Evolutionary conservation across 177 flowering plant species (phyloP), one percentile per base, ranked within the genome.

Genomic region (Telopea speciosissima): DNA sequence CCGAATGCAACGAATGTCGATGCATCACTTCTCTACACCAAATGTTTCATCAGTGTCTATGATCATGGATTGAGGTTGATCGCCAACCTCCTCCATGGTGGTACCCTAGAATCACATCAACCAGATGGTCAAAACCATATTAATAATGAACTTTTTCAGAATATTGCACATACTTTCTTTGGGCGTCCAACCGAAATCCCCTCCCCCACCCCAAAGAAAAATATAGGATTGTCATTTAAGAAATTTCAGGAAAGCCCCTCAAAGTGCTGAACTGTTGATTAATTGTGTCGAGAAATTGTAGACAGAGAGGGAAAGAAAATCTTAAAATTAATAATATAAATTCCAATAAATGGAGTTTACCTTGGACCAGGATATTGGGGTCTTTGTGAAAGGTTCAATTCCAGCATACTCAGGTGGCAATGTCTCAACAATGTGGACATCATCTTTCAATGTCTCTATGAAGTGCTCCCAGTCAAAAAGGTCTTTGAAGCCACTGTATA

Each of bases 311-410:
- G 2, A 5, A 49, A 49, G 54, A 6, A 49, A 12, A 12, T 49
- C 17, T 49, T 19, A 49, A 16, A 49, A 13, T 10, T 49, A 49
- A 49, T 49, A 12, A 49, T 2, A 49, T 49, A 49, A 49, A 33
- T 9, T 25, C 36, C 24, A 54, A 64, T 5, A 64, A 68, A 66
- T 5, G 44, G 58, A 26, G 16, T 12, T 49, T 23, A 96, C 99
- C 99, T 96, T 93, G 36, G 99, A 96, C 99, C 99, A 96, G 71
- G 99, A 96, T 74, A 96, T 83, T 24, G 92, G 98, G 64, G 99
- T 93, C 77, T 96, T 93, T 31, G 44, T 75, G 79, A 96, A 89
- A 70, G 97, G 97, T 69, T 87, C 93, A 71, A 83, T 67, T 56
- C 67, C 88, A 66, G 90, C 85, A 85, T 79, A 87, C 60, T 73